A percentile compares a stretch with the other conserved stretches of the same genome.
These are phyloP conservation scores for Stylosanthes scabra DNA, from an alignment of 331 rosid genomes.

Conservation along the genomic window DNA sequence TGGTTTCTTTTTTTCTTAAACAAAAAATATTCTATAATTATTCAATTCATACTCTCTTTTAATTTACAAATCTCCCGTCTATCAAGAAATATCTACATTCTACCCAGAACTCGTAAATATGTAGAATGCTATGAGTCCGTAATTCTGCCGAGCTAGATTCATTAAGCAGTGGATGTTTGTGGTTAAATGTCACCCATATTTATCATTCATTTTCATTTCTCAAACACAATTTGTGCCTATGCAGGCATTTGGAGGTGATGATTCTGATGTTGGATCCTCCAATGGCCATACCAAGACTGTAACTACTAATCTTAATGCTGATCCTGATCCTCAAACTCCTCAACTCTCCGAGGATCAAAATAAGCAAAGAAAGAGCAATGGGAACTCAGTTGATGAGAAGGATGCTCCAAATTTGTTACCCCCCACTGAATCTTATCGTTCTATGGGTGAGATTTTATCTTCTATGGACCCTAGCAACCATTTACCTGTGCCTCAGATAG, in stretches of 20 bases:
- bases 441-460: constrained; percentile 91
- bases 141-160: neutral
- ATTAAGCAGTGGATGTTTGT: constrained; percentile 14
- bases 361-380: constrained; percentile 63
- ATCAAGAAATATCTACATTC: neutral
- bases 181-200: neutral
- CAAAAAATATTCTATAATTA: neutral
- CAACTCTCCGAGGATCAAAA: constrained; percentile 60
- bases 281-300: constrained; percentile 64
- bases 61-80: neutral
- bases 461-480: constrained; percentile 75
- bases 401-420: constrained; percentile 66
- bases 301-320: constrained; percentile 58
- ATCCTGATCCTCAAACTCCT: constrained; percentile 52
- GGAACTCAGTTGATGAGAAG: constrained; percentile 56
- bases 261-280: constrained; percentile 83
- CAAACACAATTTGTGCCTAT: constrained; percentile 16
- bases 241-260: constrained; percentile 76
- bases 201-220: neutral
- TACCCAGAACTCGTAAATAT: neutral
- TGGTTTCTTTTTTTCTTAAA: constrained; percentile 32
- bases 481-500: constrained; percentile 54
- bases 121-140: neutral
- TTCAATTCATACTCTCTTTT: constrained; percentile 8
- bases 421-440: constrained; percentile 71